Base-by-base conservation (phyloP, 345 rosid species). In the Luvunga scandens region DNA sequence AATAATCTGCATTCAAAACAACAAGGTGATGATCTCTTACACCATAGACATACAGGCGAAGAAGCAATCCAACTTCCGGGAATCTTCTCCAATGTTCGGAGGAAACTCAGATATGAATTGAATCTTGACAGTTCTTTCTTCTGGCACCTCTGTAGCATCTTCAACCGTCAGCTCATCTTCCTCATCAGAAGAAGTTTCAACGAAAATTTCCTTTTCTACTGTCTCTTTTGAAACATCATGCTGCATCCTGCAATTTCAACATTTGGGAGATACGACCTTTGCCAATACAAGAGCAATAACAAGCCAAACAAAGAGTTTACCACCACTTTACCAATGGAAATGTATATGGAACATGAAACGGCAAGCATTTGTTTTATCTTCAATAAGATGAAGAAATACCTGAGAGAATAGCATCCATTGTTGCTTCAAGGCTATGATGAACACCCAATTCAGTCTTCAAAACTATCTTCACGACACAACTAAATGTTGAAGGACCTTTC, bases 391-490 rank as follows among this genome's bases (percentile, higher is more conserved):
- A 76, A 78, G 79, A 38, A 39, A 38, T 75, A 89, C 97, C 98
- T 79, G 92, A 80, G 66, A 95, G 95, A 85, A 93, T 57, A 45
- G 91, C 89, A 88, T 95, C 97, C 48, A 95, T 97, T 76, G 98
- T 92, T 78, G 91, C 95, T 85, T 93, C 98, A 77, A 95, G 91
- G 85, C 92, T 86, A 73, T 85, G 87, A 90, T 95, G 98, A 85
- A 95, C 92, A 77, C 93, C 91, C 86, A 93, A 83, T 87, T 91
- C 94, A 68, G 85, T 89, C 86, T 91, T 95, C 66, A 97, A 90
- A 74, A 95, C 77, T 73, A 93, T 93, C 81, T 95, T 97, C 66
- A 89, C 98, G 14, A 87, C 98, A 83, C 91, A 87, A 78, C 73
- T 84, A 88, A 95, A 93, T 24, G 95, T 90, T 70, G 97, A 83